A percentile compares a stretch with the other conserved stretches of the same genome.
Evolutionary conservation across 495 filamentous ascomycete genomes (phyloP).

Genomic region (Podospora comata): DNA sequence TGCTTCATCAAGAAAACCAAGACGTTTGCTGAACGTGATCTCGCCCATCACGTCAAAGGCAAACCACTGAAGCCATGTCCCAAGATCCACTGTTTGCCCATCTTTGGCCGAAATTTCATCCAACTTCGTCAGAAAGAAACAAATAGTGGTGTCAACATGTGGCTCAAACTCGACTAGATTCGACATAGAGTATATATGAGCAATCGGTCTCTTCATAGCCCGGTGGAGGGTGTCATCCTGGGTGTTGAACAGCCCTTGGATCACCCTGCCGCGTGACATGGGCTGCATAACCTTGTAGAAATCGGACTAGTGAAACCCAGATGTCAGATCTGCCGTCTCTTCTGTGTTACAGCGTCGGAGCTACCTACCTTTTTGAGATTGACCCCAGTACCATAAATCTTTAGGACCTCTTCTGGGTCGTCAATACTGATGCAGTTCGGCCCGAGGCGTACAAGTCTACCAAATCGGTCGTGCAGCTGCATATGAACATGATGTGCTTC

Average conservation of each 20-base stretch:
- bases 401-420: slow-evolving; percentile 33
- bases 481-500: slow-evolving; percentile 9
- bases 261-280: slow-evolving; percentile 16
- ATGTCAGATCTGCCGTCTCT: not conserved
- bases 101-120: slow-evolving; percentile 1
- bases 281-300: slow-evolving; percentile 19
- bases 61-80: slow-evolving; percentile 23
- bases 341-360: not conserved
- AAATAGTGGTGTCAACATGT: slow-evolving; percentile 16
- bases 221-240: slow-evolving; percentile 25
- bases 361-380: slow-evolving; percentile 25
- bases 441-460: slow-evolving; percentile 50
- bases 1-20: slow-evolving; percentile 24
- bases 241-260: slow-evolving; percentile 26
- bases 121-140: slow-evolving; percentile 15
- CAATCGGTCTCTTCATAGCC: slow-evolving; percentile 18
- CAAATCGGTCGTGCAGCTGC: slow-evolving; percentile 45
- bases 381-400: slow-evolving; percentile 32
- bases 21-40: slow-evolving; percentile 22
- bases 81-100: slow-evolving; percentile 13
- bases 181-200: slow-evolving; percentile 18
- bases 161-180: slow-evolving; percentile 21
- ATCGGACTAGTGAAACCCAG: slow-evolving; percentile 13
- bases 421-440: slow-evolving; percentile 47
- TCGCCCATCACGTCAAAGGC: slow-evolving; percentile 28